Evolutionary conservation across 2,329 filamentous ascomycete species (phyloP), one percentile per base, ranked within the genome.

Genomic region (Penicillium aurantiogriseum): DNA sequence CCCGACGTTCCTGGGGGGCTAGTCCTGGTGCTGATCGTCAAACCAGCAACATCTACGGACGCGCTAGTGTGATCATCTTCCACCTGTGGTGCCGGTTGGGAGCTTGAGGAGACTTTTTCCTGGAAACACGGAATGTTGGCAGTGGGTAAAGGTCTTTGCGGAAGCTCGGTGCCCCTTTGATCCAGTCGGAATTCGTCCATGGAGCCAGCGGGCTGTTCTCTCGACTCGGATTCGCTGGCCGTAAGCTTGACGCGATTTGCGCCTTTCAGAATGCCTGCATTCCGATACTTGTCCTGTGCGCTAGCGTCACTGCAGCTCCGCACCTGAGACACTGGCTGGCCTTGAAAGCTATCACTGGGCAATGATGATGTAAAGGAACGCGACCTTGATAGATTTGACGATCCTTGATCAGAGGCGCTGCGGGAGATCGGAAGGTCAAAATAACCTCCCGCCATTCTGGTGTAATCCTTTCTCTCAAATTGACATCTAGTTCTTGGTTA

Each of bases 161-260:
- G 71, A 45, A 70, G 61, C 56, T 65, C 54, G 21, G 62, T 61
- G 21, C 62, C 69, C 70, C 69, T 72, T 67, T 59, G 60, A 58
- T 72, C 69, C 56, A 64, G 59, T 63, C 63, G 68, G 63, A 60
- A 54, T 51, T 71, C 67, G 63, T 63, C 66, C 64, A 64, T 64
- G 49, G 66, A 64, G 62, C 62, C 54, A 35, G 62, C 57, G 44
- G 53, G 56, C 23, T 66, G 56, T 27, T 66, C 60, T 47, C 59
- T 56, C 40, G 54, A 44, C 46, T 67, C 66, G 38, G 62, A 59
- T 51, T 68, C 64, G 44, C 63, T 66, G 45, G 66, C 64, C 17
- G 66, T 71, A 58, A 71, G 71, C 49, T 74, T 70, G 57, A 73
- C 64, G 52, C 69, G 69, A 69, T 74, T 75, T 59, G 73, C 61